A percentile compares a stretch with the other conserved stretches of the same genome.
Evolutionary conservation across 208 protist species (phyloP).

Genomic region (Angomonas ambiguus): DNA sequence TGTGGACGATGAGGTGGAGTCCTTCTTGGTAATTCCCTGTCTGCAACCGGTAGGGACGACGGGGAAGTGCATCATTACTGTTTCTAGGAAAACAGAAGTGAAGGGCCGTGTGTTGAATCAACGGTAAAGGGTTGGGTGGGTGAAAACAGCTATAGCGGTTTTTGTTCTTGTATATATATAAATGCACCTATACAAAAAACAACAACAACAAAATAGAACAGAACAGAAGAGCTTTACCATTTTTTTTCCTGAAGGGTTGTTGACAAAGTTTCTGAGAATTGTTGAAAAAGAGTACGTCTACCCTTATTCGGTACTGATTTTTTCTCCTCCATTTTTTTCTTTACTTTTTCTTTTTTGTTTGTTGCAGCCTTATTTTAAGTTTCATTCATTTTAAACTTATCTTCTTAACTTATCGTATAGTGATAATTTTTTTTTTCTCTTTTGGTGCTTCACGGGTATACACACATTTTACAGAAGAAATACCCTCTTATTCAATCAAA

Average conservation of each 20-base stretch:
- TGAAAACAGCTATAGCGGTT: too few species aligned
- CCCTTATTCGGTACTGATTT: not conserved
- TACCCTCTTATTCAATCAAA: not conserved
- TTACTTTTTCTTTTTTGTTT: conserved; percentile 1
- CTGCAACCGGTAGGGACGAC: conserved; percentile 68
- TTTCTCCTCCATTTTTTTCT: not conserved
- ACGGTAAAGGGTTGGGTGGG: not conserved
- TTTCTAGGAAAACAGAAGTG: conserved; percentile 20
- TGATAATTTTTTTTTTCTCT: too few species aligned
- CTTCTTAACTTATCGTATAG: too few species aligned
- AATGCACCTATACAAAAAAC: too few species aligned
- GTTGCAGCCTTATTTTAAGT: conserved; percentile 1
- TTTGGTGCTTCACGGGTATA: too few species aligned
- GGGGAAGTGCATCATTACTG: conserved; percentile 47
- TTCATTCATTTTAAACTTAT: not conserved
- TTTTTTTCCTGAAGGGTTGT: too few species aligned
- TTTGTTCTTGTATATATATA: too few species aligned
- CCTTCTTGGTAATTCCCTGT: conserved; percentile 71
- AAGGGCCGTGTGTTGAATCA: not conserved
- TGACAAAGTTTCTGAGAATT: too few species aligned
- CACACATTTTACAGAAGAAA: not conserved
- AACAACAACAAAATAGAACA: too few species aligned
- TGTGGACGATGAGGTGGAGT: conserved; percentile 33
- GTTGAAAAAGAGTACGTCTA: too few species aligned
- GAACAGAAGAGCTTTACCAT: too few species aligned